Base-by-base conservation (phyloP, 345 rosid species). In the Mangifera indica region DNA sequence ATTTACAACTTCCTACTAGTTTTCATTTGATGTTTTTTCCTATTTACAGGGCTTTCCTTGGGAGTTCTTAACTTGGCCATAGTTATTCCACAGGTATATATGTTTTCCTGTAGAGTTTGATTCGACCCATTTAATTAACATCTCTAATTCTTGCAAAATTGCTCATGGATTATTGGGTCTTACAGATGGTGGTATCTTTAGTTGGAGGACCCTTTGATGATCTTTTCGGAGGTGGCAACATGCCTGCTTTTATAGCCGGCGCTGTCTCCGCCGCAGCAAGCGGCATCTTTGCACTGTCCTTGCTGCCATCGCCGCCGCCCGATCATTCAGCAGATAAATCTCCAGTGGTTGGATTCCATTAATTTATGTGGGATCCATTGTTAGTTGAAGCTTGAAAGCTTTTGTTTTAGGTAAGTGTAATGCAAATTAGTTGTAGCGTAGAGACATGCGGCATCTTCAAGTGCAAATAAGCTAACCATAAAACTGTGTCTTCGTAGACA, bases 81-180 rank as follows among this genome's bases (percentile, higher is more conserved):
- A 10, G 95, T 90, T 34, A 49, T 90, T 54, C 98, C 98, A 12
- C 97, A 94, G 89, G 97, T 90, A 76, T n/a, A n/a, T n/a, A n/a
- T n/a, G 5, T 58, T 51, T 4, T 9, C 42, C 42, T 7, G 1
- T 37, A 7, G 42, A 37, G 42, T 37, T 37, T 37, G 42, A 37
- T 37, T 37, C 7, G 7, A 37, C 7, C 40, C 40, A 37, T 37
- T 37, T 37, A 6, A 5, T 37, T 37, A 6, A 5, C 40, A 37
- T 37, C 40, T 3, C 40, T 6, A 37, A 3, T 37, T 45, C 12
- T 45, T 8, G 11, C 21, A 60, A 3, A 26, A 0, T 12, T 20
- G 15, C 52, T 49, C 34, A 0, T 0, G 7, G 46, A 29, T 34
- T 51, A 44, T 37, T 40, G 3, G 3, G 5, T 58, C 42, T 4